Base-by-base conservation (phyloP, 1,284 basidiomycete species). In the Xerocomus nothofagi region DNA sequence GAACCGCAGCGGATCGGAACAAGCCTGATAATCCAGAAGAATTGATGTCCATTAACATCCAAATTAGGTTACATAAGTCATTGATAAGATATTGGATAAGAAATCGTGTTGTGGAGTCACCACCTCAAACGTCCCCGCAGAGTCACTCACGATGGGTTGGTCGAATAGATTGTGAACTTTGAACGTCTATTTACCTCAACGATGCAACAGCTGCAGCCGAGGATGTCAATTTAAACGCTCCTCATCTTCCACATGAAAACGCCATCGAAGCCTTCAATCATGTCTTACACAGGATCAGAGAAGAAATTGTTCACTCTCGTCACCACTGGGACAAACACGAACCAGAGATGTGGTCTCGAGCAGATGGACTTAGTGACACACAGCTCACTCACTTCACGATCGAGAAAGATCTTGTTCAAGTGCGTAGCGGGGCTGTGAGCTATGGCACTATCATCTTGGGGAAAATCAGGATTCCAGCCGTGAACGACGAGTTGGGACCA, bases 381-480 rank as follows among this genome's bases (percentile, higher is more conserved):
- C 70, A 82, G 27, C 71, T 90, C 44, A 50, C 60, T 3, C 67
- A 70, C 33, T 88, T 88, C 58, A 70, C 68, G 37, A 68, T 86
- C 51, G 74, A 73, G 58, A 52, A 72, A 0, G 82, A 88, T 63
- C 73, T 88, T 45, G 77, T 86, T 34, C 63, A 74, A 64, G 74
- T 84, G 44, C 72, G 79, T 47, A 74, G 71, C 38, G 74, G 71
- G 15, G 53, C 58, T 17, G 76, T 75, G 17, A 69, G 75, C 46
- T 89, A 90, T 63, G 88, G 88, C 9, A 79, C 77, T 11, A 80
- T 90, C 51, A 78, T 91, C 53, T 67, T 91, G 21, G 88, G 88
- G 20, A 90, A 90, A 75, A 78, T 91, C 62, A 79, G 77, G 57
- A 74, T 90, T 39, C 84, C 86, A 6, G 82, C 77, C 17, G 68